These are phyloP conservation scores for Pichia ethanolica DNA, from an alignment of 805 yeast species.

Conservation along the genomic window DNA sequence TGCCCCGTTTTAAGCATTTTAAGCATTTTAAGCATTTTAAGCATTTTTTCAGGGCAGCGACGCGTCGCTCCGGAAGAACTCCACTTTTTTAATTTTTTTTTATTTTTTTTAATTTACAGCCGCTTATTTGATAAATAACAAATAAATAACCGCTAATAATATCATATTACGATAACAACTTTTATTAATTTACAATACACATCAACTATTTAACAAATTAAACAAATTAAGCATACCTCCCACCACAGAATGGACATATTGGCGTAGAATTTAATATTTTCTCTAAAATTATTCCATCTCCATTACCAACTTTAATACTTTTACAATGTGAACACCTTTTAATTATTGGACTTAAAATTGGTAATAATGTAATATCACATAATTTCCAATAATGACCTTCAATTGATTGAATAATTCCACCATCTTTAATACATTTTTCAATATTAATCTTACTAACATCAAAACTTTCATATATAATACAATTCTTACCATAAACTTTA, in stretches of 20 bases:
- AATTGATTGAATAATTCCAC: neutral
- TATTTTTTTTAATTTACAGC: too few relatives aligned
- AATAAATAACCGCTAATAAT: too few relatives aligned
- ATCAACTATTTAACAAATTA: too few relatives aligned
- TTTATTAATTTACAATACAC: too few relatives aligned
- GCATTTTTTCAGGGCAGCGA: too few relatives aligned
- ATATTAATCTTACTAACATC: neutral
- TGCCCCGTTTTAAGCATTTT: too few relatives aligned
- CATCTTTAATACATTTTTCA: neutral
- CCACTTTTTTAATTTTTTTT: too few relatives aligned
- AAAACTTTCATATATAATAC: conserved; percentile 3
- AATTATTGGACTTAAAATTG: conserved; percentile 9
- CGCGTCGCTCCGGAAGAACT: too few relatives aligned
- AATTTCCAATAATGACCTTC: conserved; percentile 16
- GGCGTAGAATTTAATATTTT: conserved; percentile 5
- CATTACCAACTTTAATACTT: neutral
- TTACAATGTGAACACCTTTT: conserved; percentile 10
- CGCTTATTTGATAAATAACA: too few relatives aligned
- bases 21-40: too few relatives aligned
- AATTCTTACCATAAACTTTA: conserved; percentile 3
- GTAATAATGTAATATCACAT: conserved; percentile 13
- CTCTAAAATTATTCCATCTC: conserved; percentile 1
- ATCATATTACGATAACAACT: too few relatives aligned
- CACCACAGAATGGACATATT: conserved; percentile 14
- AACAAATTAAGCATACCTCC: conserved; percentile 5